These are phyloP conservation scores for Puccinellia tenuiflora DNA, from an alignment of 176 grass and related monocot genomes.

Conservation along the genomic window DNA sequence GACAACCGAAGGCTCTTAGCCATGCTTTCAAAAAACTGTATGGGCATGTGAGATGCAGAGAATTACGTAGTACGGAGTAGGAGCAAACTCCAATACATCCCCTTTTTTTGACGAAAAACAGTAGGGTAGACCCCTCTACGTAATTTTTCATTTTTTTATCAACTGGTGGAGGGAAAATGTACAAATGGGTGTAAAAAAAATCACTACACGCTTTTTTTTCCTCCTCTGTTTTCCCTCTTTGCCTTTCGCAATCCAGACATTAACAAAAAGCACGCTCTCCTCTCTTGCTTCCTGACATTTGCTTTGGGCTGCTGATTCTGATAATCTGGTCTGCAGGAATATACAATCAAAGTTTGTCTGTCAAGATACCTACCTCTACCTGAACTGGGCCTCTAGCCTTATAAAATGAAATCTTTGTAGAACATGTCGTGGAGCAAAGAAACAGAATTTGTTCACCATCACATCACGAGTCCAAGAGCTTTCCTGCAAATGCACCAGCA, in stretches of 20 bases:
- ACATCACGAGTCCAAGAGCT: neutral
- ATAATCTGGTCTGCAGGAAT: slow-evolving; percentile 9
- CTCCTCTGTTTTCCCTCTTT: no score
- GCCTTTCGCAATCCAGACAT: slow-evolving; percentile 53
- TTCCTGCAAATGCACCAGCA: neutral
- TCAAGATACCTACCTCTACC: neutral
- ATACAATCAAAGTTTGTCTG: neutral
- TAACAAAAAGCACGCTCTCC: slow-evolving; percentile 39
- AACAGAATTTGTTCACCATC: neutral
- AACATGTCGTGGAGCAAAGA: neutral
- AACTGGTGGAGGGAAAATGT: no score
- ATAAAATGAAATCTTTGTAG: neutral
- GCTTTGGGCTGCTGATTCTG: slow-evolving; percentile 14
- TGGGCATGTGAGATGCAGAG: no score
- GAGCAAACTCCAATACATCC: no score
- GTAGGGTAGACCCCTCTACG: no score
- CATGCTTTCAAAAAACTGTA: no score
- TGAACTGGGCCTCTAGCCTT: neutral
- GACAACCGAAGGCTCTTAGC: no score
- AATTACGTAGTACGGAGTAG: no score
- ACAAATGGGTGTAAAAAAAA: no score
- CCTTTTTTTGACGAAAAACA: no score
- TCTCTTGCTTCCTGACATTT: slow-evolving; percentile 19
- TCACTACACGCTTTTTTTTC: no score
- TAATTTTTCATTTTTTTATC: no score